A percentile compares a stretch with the other conserved stretches of the same genome.
Conservation (phyloP, 805 yeast species). For the Sugiyamaella lignohabitans region DNA sequence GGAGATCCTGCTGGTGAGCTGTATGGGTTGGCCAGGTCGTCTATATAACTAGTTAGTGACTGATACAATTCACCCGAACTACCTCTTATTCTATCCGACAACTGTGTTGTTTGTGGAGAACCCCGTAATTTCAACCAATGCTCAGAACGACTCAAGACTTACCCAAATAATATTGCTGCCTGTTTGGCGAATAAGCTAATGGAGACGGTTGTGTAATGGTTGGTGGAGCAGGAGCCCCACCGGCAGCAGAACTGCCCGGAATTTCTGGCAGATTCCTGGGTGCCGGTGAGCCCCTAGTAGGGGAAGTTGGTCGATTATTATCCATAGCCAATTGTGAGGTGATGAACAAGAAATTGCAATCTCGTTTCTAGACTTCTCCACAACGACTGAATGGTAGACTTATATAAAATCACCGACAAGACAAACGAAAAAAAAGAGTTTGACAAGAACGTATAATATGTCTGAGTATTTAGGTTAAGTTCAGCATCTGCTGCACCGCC, state of each 20-base stretch:
- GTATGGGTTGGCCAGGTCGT: slow-evolving; percentile 20
- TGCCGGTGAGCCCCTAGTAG: background rate
- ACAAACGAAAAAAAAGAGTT: too few species aligned
- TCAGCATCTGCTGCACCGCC: background rate
- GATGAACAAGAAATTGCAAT: too few species aligned
- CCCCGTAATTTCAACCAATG: too few species aligned
- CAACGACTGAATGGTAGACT: too few species aligned
- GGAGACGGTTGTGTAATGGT: slow-evolving; percentile 6
- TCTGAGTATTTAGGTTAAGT: background rate
- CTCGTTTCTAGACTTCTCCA: too few species aligned
- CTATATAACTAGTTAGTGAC: slow-evolving; percentile 4
- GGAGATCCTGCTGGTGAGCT: slow-evolving; percentile 11
- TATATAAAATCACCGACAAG: too few species aligned
- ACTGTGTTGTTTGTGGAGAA: background rate
- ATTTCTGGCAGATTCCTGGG: slow-evolving; percentile 15
- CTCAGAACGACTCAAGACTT: background rate
- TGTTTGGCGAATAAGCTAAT: slow-evolving; percentile 15
- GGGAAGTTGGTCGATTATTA: background rate
- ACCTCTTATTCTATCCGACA: background rate
- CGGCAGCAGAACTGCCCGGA: slow-evolving; percentile 10
- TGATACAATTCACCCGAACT: too few species aligned
- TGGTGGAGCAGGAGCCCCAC: background rate
- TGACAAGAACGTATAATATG: too few species aligned
- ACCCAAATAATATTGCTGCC: slow-evolving; percentile 19
- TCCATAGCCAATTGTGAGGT: too few species aligned